Base-by-base conservation (phyloP, 2,329 filamentous ascomycete species). In the Aspergillus ochraceoroseus region DNA sequence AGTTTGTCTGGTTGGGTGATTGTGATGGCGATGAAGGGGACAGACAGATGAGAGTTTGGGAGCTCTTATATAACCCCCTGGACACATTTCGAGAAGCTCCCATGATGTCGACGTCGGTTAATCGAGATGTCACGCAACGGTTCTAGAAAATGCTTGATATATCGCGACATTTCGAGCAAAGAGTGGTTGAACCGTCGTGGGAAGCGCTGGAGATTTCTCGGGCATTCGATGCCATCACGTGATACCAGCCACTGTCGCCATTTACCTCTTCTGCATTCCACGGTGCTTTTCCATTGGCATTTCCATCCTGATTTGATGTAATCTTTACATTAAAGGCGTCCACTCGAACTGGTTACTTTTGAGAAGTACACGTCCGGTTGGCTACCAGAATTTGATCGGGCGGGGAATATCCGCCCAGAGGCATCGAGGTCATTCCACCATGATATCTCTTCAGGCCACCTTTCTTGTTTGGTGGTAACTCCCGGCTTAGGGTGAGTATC, bases 221-320 rank as follows among this genome's bases (percentile, higher is more conserved):
- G 34, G 20, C 29, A 11, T 57, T 55, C 55, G 19, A 54, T 28
- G 5, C n/a, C 3, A n/a, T 52, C 55, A 58, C 54, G 54, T 56
- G 54, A 57, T 4, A 13, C 15, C 7, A 38, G 17, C 26, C 22
- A 19, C 23, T 29, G 19, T 30, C 9, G 18, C 15, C 29, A 23
- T 20, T 7, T 23, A n/a, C n/a, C n/a, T n/a, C n/a, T n/a, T n/a
- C n/a, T n/a, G 31, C 17, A 33, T 13, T 9, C 13, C 8, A 8
- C 11, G 9, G 19, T 13, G 13, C 5, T 7, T 34, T 14, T 8
- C 15, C 17, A 22, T 20, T 13, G 11, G 17, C 14, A 32, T 20
- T 20, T 17, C 18, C n/a, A 32, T 11, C 20, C 5, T 22, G 9
- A 22, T 22, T 5, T 22, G 20, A 22, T 22, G 20, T 22, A 22